phyloP scores from a whole-genome alignment of 345 rosid genomes.

The Populus alba region DNA sequence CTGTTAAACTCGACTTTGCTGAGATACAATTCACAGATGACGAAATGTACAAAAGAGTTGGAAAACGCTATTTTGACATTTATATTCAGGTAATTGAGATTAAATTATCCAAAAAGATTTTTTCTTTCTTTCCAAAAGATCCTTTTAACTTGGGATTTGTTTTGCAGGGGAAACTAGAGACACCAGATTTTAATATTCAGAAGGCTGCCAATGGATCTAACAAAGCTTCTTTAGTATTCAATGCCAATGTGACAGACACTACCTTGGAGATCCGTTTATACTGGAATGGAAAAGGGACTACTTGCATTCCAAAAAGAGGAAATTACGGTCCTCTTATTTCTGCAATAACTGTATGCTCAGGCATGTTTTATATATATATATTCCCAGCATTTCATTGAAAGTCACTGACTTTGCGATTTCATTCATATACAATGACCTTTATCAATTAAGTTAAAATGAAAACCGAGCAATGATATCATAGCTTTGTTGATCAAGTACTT shows the following conservation, averaged over 20 bases:
- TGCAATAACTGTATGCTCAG: slow-evolving; percentile 48
- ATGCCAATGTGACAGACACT: slow-evolving; percentile 26
- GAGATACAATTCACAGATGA: too few relatives aligned
- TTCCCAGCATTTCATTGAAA: too few relatives aligned
- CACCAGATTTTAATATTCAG: background rate
- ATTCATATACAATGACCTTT: too few relatives aligned
- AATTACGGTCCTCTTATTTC: slow-evolving; percentile 63
- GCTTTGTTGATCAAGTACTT: too few relatives aligned
- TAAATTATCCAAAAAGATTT: background rate
- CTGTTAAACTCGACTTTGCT: too few relatives aligned
- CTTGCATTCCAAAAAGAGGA: slow-evolving; percentile 35
- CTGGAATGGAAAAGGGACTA: slow-evolving; percentile 72
- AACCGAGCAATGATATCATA: too few relatives aligned
- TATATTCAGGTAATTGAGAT: background rate
- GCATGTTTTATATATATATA: slow-evolving; percentile 38
- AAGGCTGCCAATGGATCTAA: background rate
- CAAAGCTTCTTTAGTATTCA: background rate
- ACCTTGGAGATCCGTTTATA: slow-evolving; percentile 53
- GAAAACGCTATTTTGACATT: too few relatives aligned
- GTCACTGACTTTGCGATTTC: too few relatives aligned
- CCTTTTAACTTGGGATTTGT: too few relatives aligned
- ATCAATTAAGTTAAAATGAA: too few relatives aligned
- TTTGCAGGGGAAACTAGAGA: background rate
- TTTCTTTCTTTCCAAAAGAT: background rate
- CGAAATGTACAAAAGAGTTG: too few relatives aligned